Evolutionary conservation across 2,329 filamentous ascomycete species (phyloP).

Genomic region (Pestalotiopsis sp.): DNA sequence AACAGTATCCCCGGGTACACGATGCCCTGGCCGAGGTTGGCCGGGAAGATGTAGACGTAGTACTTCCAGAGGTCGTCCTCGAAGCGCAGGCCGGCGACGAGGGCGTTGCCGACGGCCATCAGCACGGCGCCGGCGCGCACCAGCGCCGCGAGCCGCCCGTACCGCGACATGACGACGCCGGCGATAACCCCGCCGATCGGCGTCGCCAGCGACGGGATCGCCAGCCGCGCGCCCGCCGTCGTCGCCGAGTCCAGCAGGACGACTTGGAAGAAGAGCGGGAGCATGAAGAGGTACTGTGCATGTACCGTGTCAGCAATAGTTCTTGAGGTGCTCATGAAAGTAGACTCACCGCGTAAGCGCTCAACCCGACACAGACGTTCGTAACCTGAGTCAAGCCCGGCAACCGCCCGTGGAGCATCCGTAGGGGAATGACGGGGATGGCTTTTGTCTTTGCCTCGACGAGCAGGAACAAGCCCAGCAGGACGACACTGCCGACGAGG

Average conservation of each 20-base stretch:
- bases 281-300: constrained; percentile 64
- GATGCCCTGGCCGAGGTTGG: constrained; percentile 63
- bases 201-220: constrained; percentile 63
- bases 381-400: constrained; percentile 58
- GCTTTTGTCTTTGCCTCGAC: constrained; percentile 53
- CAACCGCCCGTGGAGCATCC: constrained; percentile 58
- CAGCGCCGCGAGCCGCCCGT: constrained; percentile 52
- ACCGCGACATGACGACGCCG: constrained; percentile 61
- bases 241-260: constrained; percentile 67
- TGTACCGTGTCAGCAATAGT: not conserved
- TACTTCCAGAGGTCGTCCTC: constrained; percentile 57
- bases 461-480: constrained; percentile 47
- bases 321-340: not conserved
- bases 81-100: constrained; percentile 52
- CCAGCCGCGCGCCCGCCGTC: constrained; percentile 64
- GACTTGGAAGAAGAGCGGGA: constrained; percentile 72
- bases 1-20: constrained; percentile 62
- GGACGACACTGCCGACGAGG: constrained; percentile 43
- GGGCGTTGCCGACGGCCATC: constrained; percentile 56
- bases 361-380: constrained; percentile 63
- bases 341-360: constrained; percentile 61
- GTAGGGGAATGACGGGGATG: constrained; percentile 56
- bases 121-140: constrained; percentile 52
- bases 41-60: constrained; percentile 58
- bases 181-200: constrained; percentile 59